phyloP scores from a whole-genome alignment of 2,329 filamentous ascomycete genomes.

The Ceratocystis ficicola region DNA sequence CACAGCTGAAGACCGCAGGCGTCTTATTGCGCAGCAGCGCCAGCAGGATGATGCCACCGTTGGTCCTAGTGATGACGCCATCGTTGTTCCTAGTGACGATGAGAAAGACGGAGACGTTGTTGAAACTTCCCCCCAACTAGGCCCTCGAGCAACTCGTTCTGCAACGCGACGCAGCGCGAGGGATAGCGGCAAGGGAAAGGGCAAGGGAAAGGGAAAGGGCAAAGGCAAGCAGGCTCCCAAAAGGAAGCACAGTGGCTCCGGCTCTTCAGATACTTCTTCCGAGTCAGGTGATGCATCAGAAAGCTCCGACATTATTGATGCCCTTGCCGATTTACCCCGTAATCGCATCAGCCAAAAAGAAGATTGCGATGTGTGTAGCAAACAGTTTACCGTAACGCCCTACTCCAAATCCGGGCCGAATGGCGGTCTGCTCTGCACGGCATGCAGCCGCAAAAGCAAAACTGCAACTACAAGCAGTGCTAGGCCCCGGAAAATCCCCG shows the following conservation, averaged over 20 bases:
- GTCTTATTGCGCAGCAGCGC: conserved; percentile 28
- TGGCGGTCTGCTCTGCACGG: conserved; percentile 74
- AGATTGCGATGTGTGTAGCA: conserved; percentile 74
- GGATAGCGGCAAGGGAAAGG: background rate
- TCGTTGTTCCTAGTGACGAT: background rate
- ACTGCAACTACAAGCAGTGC: conserved; percentile 37
- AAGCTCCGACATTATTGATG: conserved; percentile 32
- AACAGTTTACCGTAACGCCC: conserved; percentile 83
- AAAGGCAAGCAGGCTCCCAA: conserved; percentile 11
- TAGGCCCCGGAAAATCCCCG: conserved; percentile 24
- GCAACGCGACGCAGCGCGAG: background rate
- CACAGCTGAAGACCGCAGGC: conserved; percentile 39
- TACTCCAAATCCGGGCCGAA: conserved; percentile 72
- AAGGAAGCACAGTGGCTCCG: conserved; percentile 24
- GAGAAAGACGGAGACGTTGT: background rate
- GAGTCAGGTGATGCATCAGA: conserved; percentile 35
- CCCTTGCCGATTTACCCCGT: background rate
- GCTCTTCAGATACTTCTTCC: conserved; percentile 23
- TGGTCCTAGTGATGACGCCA: background rate
- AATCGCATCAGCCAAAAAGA: conserved; percentile 63
- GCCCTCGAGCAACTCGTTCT: background rate
- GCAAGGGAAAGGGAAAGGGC: conserved; percentile 21
- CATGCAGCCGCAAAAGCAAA: conserved; percentile 52
- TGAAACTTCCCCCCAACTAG: background rate
- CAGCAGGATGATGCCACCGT: conserved; percentile 22